phyloP scores from a whole-genome alignment of 2,329 filamentous ascomycete species.

The Colletotrichum zoysiae region DNA sequence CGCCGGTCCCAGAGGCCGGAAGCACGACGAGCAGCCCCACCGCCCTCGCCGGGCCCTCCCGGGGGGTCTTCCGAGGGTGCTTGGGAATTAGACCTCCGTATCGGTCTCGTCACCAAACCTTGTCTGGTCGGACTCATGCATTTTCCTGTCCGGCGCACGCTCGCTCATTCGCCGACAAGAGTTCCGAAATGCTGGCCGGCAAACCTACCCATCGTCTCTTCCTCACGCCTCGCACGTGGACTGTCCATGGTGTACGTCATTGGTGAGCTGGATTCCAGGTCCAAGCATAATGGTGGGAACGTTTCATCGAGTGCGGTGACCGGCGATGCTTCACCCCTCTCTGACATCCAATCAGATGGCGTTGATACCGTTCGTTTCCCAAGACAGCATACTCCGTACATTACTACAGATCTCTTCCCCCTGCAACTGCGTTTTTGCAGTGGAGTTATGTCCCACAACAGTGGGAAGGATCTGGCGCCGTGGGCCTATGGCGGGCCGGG shows the following conservation, averaged over 20 bases:
- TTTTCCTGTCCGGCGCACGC: background rate
- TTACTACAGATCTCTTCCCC: background rate
- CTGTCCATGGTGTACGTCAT: constrained; percentile 17
- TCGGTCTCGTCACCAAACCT: background rate
- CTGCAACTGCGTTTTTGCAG: background rate
- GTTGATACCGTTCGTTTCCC: background rate
- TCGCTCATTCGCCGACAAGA: background rate
- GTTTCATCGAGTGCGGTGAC: constrained; percentile 31
- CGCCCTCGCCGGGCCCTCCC: background rate
- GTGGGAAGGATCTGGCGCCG: background rate
- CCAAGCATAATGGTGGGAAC: constrained; percentile 19
- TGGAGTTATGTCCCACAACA: background rate
- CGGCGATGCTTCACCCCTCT: background rate
- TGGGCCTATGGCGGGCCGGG: background rate
- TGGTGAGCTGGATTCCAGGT: constrained; percentile 4
- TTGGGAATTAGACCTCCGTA: background rate
- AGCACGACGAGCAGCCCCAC: background rate
- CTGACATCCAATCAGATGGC: constrained; percentile 10
- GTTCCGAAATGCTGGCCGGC: background rate
- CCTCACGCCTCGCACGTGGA: constrained; percentile 29
- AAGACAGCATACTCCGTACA: background rate
- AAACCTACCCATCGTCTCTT: constrained; percentile 14
- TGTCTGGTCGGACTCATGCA: background rate
- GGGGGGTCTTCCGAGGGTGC: background rate
- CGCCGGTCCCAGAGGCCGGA: background rate